Evolutionary conservation across 352 stramenopile species (phyloP).

Genomic region (Globisporangium camurandrum): DNA sequence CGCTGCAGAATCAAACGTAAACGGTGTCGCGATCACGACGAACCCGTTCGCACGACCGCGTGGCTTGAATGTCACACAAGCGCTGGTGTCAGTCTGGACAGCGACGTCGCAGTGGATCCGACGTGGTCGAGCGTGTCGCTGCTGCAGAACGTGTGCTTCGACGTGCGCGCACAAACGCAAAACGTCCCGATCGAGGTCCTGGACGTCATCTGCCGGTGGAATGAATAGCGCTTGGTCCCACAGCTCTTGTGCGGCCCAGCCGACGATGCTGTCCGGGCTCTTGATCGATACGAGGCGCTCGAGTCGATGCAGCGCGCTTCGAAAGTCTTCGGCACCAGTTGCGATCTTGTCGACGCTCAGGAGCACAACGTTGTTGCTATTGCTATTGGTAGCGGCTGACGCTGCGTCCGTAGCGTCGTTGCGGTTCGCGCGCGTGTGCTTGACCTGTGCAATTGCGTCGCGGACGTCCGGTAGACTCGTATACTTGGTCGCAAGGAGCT

Average conservation of each 20-base stretch:
- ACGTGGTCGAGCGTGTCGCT: not conserved
- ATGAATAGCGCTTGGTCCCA: slow-evolving; percentile 63
- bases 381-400: not conserved
- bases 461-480: slow-evolving; percentile 11
- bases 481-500: slow-evolving; percentile 22
- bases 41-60: slow-evolving; percentile 14
- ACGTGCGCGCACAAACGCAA: slow-evolving; percentile 24
- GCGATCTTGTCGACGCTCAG: slow-evolving; percentile 17
- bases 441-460: slow-evolving; percentile 1
- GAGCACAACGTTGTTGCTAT: slow-evolving; percentile 19
- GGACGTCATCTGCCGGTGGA: slow-evolving; percentile 35
- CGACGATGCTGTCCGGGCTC: slow-evolving; percentile 35
- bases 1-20: slow-evolving; percentile 5
- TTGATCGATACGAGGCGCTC: slow-evolving; percentile 24
- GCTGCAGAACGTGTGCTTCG: slow-evolving; percentile 21
- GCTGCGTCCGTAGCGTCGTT: not conserved
- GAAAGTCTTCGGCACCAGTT: slow-evolving; percentile 24
- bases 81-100: slow-evolving; percentile 29
- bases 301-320: slow-evolving; percentile 19
- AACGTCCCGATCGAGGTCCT: slow-evolving; percentile 35
- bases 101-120: not conserved
- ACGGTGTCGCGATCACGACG: slow-evolving; percentile 4
- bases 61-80: slow-evolving; percentile 13
- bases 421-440: slow-evolving; percentile 5
- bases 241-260: slow-evolving; percentile 38